phyloP scores from a whole-genome alignment of 2,329 filamentous ascomycete species.

The Chaetomiaceae sp. region DNA sequence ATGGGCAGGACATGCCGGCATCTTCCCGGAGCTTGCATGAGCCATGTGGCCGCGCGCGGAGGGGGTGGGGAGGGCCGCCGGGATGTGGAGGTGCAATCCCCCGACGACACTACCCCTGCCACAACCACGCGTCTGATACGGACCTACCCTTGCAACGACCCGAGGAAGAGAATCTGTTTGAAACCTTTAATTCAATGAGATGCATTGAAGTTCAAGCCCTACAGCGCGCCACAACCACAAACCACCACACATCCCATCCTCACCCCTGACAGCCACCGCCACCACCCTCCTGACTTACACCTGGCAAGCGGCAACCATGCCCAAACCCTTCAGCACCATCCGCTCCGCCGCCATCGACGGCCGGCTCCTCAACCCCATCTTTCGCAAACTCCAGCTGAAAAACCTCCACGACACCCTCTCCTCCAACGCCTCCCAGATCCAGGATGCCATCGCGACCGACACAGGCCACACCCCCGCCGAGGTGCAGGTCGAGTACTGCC shows the following conservation, averaged over 20 bases:
- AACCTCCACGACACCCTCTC: slow-evolving; percentile 1
- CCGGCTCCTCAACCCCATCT: slow-evolving; percentile 3
- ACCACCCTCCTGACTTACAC: no score
- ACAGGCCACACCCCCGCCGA: background rate
- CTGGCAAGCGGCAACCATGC: no score
- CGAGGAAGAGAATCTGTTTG: background rate
- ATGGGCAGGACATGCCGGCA: background rate
- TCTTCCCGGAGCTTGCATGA: background rate
- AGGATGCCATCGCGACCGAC: slow-evolving; percentile 1
- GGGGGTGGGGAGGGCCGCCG: background rate
- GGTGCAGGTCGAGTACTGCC: background rate
- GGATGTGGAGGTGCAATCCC: slow-evolving; percentile 2
- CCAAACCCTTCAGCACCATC: slow-evolving; percentile 2
- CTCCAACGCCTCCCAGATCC: background rate
- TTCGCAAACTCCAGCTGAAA: slow-evolving; percentile 3
- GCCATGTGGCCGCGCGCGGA: background rate
- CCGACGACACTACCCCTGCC: background rate
- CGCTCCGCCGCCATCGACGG: slow-evolving; percentile 8
- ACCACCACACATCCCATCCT: background rate
- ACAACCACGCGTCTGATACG: background rate
- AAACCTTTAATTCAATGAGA: slow-evolving; percentile 3
- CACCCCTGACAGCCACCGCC: no score
- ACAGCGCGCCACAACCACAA: background rate
- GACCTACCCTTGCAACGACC: no score
- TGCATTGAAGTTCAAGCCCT: background rate